Evolutionary conservation across 1,139 yeast species (phyloP).

Genomic region (Diutina ranongensis): DNA sequence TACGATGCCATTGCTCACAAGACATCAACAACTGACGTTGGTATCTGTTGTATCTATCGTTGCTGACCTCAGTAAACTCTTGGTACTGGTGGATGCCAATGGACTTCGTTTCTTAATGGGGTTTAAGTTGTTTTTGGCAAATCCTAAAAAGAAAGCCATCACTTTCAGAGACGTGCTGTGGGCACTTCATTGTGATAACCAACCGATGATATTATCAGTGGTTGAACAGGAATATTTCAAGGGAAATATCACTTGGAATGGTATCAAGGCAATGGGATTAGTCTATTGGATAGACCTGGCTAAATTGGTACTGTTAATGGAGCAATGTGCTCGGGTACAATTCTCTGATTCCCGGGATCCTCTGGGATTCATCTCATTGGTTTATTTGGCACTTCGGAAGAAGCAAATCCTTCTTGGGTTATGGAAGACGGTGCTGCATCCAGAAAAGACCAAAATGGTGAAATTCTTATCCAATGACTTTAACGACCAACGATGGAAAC

Average conservation of each 20-base stretch:
- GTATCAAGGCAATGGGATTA: constrained; percentile 50
- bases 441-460: constrained; percentile 74
- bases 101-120: constrained; percentile 69
- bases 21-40: constrained; percentile 86
- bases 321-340: constrained; percentile 59
- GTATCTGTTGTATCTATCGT: constrained; percentile 58
- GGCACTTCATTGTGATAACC: constrained; percentile 79
- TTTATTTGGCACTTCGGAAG: constrained; percentile 67
- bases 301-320: constrained; percentile 41
- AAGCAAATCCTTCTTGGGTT: constrained; percentile 68
- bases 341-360: constrained; percentile 62
- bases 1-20: constrained; percentile 68
- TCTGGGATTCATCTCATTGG: constrained; percentile 53
- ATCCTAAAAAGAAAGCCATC: constrained; percentile 32
- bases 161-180: constrained; percentile 76
- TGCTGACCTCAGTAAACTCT: constrained; percentile 36
- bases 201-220: constrained; percentile 48
- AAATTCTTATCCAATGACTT: constrained; percentile 72
- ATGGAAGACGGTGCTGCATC: constrained; percentile 73
- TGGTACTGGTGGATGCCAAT: constrained; percentile 50
- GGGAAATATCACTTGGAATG: constrained; percentile 44
- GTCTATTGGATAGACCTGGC: constrained; percentile 62
- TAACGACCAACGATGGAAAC: constrained; percentile 58
- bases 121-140: constrained; percentile 49
- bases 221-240: constrained; percentile 35